Evolutionary conservation across 108 stramenopile species (phyloP).

Genomic region (Pelagomonas calceolata): DNA sequence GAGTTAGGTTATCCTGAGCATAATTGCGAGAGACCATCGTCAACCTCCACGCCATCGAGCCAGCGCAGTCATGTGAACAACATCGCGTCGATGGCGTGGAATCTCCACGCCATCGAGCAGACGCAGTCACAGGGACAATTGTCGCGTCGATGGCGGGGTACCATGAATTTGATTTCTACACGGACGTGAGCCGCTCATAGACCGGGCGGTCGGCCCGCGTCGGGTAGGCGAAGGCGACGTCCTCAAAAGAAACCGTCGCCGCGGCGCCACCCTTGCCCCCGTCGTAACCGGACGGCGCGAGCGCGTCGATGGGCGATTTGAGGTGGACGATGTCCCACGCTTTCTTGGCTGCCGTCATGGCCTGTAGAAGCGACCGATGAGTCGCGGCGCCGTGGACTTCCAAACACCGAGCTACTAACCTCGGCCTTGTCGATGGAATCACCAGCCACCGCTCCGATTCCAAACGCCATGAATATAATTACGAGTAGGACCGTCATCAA

Average conservation of each 20-base stretch:
- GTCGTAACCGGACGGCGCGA: not conserved
- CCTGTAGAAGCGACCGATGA: too few species aligned
- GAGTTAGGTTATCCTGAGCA: too few species aligned
- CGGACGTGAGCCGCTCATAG: slow-evolving; percentile 51
- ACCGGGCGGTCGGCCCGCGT: slow-evolving; percentile 62
- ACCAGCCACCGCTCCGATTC: not conserved
- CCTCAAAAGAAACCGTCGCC: slow-evolving; percentile 22
- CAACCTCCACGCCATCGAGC: too few species aligned
- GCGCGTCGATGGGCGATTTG: not conserved
- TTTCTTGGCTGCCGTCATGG: not conserved
- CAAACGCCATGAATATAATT: not conserved
- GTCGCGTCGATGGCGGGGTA: too few species aligned
- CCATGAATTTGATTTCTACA: too few species aligned
- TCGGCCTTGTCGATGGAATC: not conserved
- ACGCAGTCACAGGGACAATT: too few species aligned
- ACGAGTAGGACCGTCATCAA: not conserved
- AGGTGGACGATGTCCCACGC: not conserved
- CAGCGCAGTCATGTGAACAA: too few species aligned
- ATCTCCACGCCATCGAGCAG: too few species aligned
- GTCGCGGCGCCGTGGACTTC: too few species aligned
- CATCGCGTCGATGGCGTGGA: too few species aligned
- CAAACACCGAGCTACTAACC: too few species aligned
- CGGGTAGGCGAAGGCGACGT: slow-evolving; percentile 81
- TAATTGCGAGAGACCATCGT: too few species aligned
- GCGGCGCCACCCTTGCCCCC: not conserved